phyloP scores from a whole-genome alignment of 768 basidiomycete species.

The Tricholoma bakamatsutake region DNA sequence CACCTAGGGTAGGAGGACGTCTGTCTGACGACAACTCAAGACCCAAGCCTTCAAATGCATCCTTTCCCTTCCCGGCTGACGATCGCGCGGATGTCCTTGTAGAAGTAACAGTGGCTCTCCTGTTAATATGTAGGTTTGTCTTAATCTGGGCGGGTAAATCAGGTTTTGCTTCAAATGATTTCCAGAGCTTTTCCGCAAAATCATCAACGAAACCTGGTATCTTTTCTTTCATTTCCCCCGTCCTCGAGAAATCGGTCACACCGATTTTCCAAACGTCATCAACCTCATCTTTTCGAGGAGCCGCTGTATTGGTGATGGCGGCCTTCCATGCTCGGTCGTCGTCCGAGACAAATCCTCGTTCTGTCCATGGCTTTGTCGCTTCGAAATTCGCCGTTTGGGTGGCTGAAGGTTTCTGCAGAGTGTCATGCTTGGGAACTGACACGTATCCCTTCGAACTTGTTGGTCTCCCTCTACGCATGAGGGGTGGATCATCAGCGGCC shows the following conservation, averaged over 20 bases:
- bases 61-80: constrained; percentile 34
- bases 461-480: constrained; percentile 71
- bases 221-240: constrained; percentile 13
- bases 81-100: constrained; percentile 2
- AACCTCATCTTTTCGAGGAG: constrained; percentile 13
- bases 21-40: constrained; percentile 36
- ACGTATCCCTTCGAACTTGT: constrained; percentile 23
- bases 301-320: constrained; percentile 22
- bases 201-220: constrained; percentile 59
- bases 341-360: constrained; percentile 29
- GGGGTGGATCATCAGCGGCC: constrained; percentile 73
- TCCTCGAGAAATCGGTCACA: constrained; percentile 14
- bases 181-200: constrained; percentile 54
- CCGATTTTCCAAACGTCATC: constrained; percentile 38
- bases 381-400: not conserved
- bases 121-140: constrained; percentile 12
- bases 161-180: constrained; percentile 35
- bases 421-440: constrained; percentile 27
- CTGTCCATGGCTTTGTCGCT: constrained; percentile 3
- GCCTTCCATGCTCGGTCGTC: constrained; percentile 47
- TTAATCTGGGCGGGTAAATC: constrained; percentile 13
- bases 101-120: constrained; percentile 9
- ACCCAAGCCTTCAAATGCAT: constrained; percentile 78
- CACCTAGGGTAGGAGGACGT: constrained; percentile 64
- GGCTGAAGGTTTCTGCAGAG: constrained; percentile 26